phyloP scores from a whole-genome alignment of 768 basidiomycete genomes.

The Podaxis sp. region DNA sequence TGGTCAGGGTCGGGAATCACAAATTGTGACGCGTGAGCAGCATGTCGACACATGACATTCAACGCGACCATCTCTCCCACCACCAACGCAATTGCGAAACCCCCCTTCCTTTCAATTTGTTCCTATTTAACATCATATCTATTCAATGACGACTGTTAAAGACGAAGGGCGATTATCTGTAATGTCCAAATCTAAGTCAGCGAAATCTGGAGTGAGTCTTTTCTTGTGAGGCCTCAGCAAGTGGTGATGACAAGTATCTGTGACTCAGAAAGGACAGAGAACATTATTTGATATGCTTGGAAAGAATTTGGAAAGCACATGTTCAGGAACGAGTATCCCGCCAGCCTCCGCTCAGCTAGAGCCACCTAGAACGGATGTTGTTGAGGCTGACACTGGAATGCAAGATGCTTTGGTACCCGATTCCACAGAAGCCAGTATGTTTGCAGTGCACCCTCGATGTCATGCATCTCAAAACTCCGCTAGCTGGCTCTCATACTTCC shows the following conservation, averaged over 20 bases:
- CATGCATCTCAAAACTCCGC: neutral
- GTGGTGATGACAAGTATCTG: neutral
- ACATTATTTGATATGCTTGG: constrained; percentile 38
- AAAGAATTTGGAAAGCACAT: constrained; percentile 14
- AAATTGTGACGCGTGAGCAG: constrained; percentile 9
- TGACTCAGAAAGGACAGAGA: constrained; percentile 27
- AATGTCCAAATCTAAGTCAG: neutral
- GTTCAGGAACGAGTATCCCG: neutral
- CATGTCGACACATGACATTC: neutral
- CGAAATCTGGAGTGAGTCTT: constrained; percentile 4
- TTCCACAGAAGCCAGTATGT: neutral
- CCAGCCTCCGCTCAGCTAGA: neutral
- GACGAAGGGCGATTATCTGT: neutral
- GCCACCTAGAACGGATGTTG: neutral
- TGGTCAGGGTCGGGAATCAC: constrained; percentile 1
- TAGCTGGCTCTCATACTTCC: neutral
- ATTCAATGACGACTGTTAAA: neutral
- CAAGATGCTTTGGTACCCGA: neutral
- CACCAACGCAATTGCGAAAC: neutral
- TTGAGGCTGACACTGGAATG: neutral
- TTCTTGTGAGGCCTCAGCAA: neutral
- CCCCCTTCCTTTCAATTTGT: neutral
- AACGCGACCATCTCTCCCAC: constrained; percentile 6
- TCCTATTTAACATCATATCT: neutral
- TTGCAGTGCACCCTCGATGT: neutral